Percentiles rank a stretch among this genome's conserved stretches.
These are phyloP conservation scores for Hippophae tibetana DNA, from an alignment of 306 rosid species.

Conservation along the genomic window DNA sequence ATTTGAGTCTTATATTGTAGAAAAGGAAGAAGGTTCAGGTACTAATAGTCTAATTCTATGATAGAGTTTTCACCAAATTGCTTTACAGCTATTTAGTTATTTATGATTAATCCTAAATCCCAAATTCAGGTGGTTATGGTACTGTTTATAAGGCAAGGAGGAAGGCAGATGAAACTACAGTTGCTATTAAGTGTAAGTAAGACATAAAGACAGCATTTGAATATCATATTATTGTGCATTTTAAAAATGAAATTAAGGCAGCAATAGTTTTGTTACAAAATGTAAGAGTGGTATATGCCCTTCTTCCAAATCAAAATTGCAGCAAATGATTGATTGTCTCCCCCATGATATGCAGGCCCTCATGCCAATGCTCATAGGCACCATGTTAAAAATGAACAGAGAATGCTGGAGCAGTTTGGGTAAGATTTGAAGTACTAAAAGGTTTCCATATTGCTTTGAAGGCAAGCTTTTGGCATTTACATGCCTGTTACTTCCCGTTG, in stretches of 20 bases:
- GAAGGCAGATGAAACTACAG: conserved; percentile 42
- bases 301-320: neutral
- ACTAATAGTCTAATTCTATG: conserved; percentile 4
- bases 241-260: too few relatives aligned
- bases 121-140: conserved; percentile 62
- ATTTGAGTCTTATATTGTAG: conserved; percentile 38
- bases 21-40: conserved; percentile 85
- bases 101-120: conserved; percentile 2
- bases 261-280: too few relatives aligned
- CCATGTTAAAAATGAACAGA: conserved; percentile 49
- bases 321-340: too few relatives aligned
- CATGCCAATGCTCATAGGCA: conserved; percentile 48
- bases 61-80: neutral
- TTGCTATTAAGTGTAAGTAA: conserved; percentile 60
- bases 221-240: neutral
- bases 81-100: neutral
- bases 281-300: too few relatives aligned
- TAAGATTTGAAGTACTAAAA: conserved; percentile 15
- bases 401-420: conserved; percentile 76
- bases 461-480: conserved; percentile 5
- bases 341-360: conserved; percentile 42
- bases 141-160: conserved; percentile 58
- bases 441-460: conserved; percentile 1
- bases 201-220: neutral
- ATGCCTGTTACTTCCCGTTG: conserved; percentile 12